phyloP scores from a whole-genome alignment of 2,329 filamentous ascomycete genomes.

The Microsporum canis region DNA sequence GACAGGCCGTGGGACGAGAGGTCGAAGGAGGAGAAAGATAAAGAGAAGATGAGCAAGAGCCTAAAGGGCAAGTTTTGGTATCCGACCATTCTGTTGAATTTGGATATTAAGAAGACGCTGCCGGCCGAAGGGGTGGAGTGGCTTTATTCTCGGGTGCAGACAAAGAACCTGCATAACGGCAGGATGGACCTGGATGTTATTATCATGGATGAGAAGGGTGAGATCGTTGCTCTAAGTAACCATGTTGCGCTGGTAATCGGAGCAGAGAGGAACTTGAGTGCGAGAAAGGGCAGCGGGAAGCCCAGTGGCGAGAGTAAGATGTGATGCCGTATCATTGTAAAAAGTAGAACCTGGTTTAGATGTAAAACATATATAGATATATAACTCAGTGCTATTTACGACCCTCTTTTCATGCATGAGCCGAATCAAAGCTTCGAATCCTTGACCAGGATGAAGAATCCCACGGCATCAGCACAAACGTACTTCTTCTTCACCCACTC shows the following conservation, averaged over 20 bases:
- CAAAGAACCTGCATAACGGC: conserved; percentile 59
- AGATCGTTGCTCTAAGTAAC: conserved; percentile 56
- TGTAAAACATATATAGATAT: neutral
- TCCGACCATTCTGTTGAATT: conserved; percentile 61
- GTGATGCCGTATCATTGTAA: conserved; percentile 3
- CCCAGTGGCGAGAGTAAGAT: conserved; percentile 16
- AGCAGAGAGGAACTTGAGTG: conserved; percentile 52
- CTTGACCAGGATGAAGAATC: conserved; percentile 30
- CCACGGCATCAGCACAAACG: conserved; percentile 31
- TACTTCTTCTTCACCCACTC: conserved; percentile 25
- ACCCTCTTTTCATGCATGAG: neutral
- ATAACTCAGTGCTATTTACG: neutral
- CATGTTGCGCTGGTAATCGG: conserved; percentile 56
- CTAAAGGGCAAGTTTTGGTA: conserved; percentile 51
- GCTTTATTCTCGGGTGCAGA: conserved; percentile 54
- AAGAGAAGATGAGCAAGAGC: conserved; percentile 18
- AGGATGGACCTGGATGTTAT: conserved; percentile 63
- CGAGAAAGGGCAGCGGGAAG: conserved; percentile 26
- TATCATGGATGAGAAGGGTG: conserved; percentile 51
- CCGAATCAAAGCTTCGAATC: conserved; percentile 19
- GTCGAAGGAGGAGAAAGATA: conserved; percentile 17
- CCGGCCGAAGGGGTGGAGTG: conserved; percentile 59
- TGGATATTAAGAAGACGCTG: conserved; percentile 65
- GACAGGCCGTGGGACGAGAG: conserved; percentile 17
- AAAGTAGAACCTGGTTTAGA: neutral